Evolutionary conservation across 2,329 filamentous ascomycete species (phyloP).

Genomic region (Hortaea werneckii): DNA sequence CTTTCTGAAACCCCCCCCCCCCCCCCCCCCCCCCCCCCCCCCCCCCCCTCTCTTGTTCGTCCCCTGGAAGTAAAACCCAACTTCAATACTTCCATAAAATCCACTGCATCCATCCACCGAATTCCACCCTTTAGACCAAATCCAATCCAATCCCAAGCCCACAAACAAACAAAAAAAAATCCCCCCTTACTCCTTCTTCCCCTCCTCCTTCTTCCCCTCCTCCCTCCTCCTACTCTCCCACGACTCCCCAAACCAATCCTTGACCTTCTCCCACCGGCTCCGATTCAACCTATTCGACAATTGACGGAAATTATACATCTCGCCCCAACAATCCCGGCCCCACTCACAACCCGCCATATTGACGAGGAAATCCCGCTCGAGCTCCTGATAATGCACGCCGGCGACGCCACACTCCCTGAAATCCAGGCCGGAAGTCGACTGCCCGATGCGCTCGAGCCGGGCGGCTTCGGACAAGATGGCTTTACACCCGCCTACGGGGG

Average conservation of each 20-base stretch:
- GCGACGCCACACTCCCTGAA: conserved; percentile 21
- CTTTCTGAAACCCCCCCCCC: no score
- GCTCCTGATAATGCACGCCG: conserved; percentile 71
- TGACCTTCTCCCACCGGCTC: conserved; percentile 62
- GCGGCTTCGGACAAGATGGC: neutral
- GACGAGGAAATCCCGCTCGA: conserved; percentile 83
- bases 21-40: no score
- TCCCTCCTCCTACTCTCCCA: conserved; percentile 14
- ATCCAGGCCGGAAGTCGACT: neutral
- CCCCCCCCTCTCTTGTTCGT: no score
- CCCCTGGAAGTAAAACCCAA: no score
- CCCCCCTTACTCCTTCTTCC: neutral
- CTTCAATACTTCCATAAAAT: no score
- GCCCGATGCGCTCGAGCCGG: conserved; percentile 3
- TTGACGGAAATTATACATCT: conserved; percentile 93
- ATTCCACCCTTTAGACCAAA: no score
- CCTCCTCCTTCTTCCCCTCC: conserved; percentile 1
- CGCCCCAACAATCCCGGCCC: conserved; percentile 93
- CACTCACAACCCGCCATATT: conserved; percentile 99
- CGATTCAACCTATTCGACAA: conserved; percentile 85
- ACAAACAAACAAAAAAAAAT: no score
- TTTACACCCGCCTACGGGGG: conserved; percentile 31
- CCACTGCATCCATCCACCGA: no score
- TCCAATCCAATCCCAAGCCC: no score
- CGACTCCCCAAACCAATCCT: conserved; percentile 35